Evolutionary conservation across 2,329 filamentous ascomycete genomes (phyloP).

Genomic region (Mycosphaerella arachidis): DNA sequence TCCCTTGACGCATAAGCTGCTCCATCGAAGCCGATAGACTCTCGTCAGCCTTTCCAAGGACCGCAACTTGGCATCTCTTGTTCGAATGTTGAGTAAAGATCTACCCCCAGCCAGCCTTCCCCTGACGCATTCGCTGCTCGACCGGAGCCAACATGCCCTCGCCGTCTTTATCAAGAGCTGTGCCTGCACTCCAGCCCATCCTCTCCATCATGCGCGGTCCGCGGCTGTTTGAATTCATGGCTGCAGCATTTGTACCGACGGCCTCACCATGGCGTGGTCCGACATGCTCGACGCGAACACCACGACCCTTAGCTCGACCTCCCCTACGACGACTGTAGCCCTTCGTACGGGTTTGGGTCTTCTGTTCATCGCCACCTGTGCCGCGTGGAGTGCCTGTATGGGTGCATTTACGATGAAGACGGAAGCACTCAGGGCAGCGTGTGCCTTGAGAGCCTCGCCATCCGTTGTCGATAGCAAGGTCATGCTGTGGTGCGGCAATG

Average conservation of each 20-base stretch:
- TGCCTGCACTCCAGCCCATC: constrained; percentile 93
- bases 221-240: constrained; percentile 75
- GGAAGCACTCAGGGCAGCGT: not conserved
- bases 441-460: not conserved
- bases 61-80: not conserved
- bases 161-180: constrained; percentile 71
- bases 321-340: not conserved
- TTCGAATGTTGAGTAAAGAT: not conserved
- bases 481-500: not conserved
- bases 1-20: too few relatives aligned
- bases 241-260: constrained; percentile 78
- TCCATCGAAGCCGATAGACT: too few relatives aligned
- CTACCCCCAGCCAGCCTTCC: constrained; percentile 73
- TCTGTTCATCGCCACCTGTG: not conserved
- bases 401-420: not conserved
- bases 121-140: constrained; percentile 78
- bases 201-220: constrained; percentile 87
- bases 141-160: constrained; percentile 88
- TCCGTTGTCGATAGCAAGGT: not conserved
- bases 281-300: constrained; percentile 38
- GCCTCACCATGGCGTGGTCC: constrained; percentile 82
- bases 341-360: not conserved
- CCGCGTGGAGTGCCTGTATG: not conserved
- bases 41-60: not conserved
- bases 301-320: constrained; percentile 27